These are phyloP conservation scores for Calonectria fujianensis DNA, from an alignment of 2,329 filamentous ascomycete genomes.

Conservation along the genomic window DNA sequence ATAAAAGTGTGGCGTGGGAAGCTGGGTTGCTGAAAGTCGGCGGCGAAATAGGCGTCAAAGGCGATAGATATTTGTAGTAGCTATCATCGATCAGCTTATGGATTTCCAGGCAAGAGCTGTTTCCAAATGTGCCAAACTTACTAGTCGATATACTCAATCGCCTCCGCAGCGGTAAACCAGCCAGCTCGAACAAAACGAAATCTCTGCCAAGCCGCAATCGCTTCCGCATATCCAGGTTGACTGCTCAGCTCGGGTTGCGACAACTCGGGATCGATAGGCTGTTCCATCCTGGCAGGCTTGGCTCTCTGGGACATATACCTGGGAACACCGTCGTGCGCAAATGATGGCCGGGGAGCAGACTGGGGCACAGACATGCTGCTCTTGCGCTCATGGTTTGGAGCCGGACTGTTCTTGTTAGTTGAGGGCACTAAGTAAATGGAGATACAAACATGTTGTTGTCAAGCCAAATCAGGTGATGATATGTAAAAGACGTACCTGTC, in stretches of 20 bases:
- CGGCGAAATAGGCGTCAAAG: slow-evolving; percentile 93
- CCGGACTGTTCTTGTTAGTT: slow-evolving; percentile 49
- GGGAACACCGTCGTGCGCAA: slow-evolving; percentile 48
- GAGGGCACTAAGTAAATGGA: not conserved
- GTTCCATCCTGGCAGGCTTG: slow-evolving; percentile 55
- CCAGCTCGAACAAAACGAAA: slow-evolving; percentile 97
- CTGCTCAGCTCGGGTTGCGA: slow-evolving; percentile 66
- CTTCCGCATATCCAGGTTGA: slow-evolving; percentile 78
- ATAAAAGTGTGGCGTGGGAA: slow-evolving; percentile 86
- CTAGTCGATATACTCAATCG: slow-evolving; percentile 96
- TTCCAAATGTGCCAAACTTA: slow-evolving; percentile 63
- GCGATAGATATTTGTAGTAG: slow-evolving; percentile 94
- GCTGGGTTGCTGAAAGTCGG: slow-evolving; percentile 91
- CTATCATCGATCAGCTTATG: slow-evolving; percentile 62
- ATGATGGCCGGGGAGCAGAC: slow-evolving; percentile 43
- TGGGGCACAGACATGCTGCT: slow-evolving; percentile 46
- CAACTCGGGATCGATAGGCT: slow-evolving; percentile 68
- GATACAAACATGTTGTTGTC: slow-evolving; percentile 10
- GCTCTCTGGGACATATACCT: slow-evolving; percentile 43
- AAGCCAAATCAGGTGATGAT: slow-evolving; percentile 21
- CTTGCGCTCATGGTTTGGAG: slow-evolving; percentile 50
- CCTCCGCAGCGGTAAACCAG: slow-evolving; percentile 96
- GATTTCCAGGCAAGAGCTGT: not conserved
- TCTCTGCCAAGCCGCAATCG: slow-evolving; percentile 90
- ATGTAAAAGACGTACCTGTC: slow-evolving; percentile 68